These are phyloP conservation scores for Protea cynaroides DNA, from an alignment of 164 flowering plant genomes.

Conservation along the genomic window DNA sequence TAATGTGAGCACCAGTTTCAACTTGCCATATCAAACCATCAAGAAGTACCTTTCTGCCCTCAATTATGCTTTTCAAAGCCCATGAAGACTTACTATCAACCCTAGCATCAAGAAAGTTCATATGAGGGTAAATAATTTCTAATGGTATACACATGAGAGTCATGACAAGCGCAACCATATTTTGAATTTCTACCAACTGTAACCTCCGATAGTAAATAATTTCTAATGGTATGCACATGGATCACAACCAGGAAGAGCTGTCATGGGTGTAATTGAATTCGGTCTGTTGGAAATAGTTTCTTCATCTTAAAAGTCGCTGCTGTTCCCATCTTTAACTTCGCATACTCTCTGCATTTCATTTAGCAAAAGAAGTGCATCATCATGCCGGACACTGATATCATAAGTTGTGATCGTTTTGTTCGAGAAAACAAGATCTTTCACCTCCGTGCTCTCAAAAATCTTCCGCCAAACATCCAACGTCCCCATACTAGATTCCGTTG, in stretches of 20 bases:
- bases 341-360: constrained; percentile 40
- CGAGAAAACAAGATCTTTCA: constrained; percentile 65
- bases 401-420: constrained; percentile 78
- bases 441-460: constrained; percentile 52
- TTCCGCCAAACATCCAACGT: constrained; percentile 37
- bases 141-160: no score
- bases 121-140: no score
- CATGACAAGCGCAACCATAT: constrained; percentile 56
- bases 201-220: constrained; percentile 46
- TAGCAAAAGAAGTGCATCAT: constrained; percentile 48
- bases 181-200: constrained; percentile 76
- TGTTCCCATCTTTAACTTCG: constrained; percentile 4
- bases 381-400: constrained; percentile 41
- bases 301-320: constrained; percentile 8
- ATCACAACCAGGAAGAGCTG: constrained; percentile 77
- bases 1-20: no score
- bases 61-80: no score
- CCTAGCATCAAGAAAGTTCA: no score
- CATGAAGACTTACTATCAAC: no score
- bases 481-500: constrained; percentile 64
- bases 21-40: no score
- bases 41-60: no score
- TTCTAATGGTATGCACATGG: constrained; percentile 62
- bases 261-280: constrained; percentile 74
- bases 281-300: constrained; percentile 32